A percentile compares a stretch with the other conserved stretches of the same genome.
These are phyloP conservation scores for Diaporthe vexans DNA, from an alignment of 2,329 filamentous ascomycete genomes.

Conservation along the genomic window DNA sequence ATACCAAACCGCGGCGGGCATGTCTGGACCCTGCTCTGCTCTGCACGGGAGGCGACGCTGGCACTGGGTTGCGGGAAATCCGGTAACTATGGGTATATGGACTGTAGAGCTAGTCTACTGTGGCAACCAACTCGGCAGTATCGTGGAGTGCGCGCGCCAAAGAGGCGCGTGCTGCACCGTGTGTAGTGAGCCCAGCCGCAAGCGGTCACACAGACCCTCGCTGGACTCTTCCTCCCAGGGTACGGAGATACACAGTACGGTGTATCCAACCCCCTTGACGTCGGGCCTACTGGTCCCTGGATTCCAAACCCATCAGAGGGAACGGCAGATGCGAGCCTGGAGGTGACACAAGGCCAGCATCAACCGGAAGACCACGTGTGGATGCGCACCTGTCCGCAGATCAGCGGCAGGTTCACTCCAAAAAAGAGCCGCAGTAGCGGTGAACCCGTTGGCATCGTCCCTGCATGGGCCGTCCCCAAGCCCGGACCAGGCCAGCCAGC, in stretches of 20 bases:
- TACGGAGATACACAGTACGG: background rate
- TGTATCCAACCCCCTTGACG: background rate
- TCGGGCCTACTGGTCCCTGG: slow-evolving; percentile 3
- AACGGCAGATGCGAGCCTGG: slow-evolving; percentile 8
- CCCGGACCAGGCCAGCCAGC: background rate
- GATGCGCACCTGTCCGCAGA: slow-evolving; percentile 36
- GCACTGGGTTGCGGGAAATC: background rate
- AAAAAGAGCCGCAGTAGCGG: slow-evolving; percentile 34
- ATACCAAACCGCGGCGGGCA: background rate
- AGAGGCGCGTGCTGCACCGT: slow-evolving; percentile 15
- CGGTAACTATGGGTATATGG: background rate
- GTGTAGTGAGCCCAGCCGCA: slow-evolving; percentile 9
- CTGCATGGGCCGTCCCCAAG: slow-evolving; percentile 11
- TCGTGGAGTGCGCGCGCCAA: slow-evolving; percentile 2
- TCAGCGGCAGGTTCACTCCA: slow-evolving; percentile 18
- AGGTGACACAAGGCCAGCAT: slow-evolving; percentile 30
- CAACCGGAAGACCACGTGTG: slow-evolving; percentile 32
- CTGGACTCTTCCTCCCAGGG: slow-evolving; percentile 1
- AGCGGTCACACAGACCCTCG: background rate
- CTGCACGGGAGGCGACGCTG: slow-evolving; percentile 11
- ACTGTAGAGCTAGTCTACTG: background rate
- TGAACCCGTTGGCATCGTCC: slow-evolving; percentile 29
- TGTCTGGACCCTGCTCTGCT: background rate
- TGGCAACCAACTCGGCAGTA: background rate
- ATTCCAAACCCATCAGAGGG: background rate